Evolutionary conservation across 2,329 filamentous ascomycete genomes (phyloP).

Genomic region (Venturiaceae sp.): DNA sequence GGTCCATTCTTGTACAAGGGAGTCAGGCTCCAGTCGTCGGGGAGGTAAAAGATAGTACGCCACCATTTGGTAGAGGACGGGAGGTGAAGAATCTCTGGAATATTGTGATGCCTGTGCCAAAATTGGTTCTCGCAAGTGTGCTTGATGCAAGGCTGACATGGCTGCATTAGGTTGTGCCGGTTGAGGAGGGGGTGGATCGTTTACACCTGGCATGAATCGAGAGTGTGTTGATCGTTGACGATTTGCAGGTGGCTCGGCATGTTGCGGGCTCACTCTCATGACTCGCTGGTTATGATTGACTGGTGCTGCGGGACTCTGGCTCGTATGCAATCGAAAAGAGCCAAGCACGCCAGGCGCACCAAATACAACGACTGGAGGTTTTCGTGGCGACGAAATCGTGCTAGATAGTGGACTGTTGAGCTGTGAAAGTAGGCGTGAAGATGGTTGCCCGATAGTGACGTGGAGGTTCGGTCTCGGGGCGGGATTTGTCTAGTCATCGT

Average conservation of each 20-base stretch:
- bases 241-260: no score
- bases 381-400: neutral
- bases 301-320: neutral
- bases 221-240: neutral
- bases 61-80: neutral
- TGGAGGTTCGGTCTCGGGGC: neutral
- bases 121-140: conserved; percentile 4
- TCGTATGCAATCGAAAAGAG: neutral
- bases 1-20: neutral
- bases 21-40: neutral
- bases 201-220: conserved; percentile 3
- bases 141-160: conserved; percentile 5
- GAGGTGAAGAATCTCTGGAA: conserved; percentile 25
- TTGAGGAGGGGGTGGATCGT: neutral
- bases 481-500: neutral
- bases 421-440: neutral
- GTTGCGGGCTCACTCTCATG: no score
- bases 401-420: neutral
- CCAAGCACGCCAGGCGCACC: neutral
- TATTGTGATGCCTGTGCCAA: conserved; percentile 23
- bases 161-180: conserved; percentile 2
- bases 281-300: no score
- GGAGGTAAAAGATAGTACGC: neutral
- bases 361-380: neutral
- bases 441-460: neutral